Evolutionary conservation across 2,329 filamentous ascomycete species (phyloP).

Genomic region (Lachnellula willkommii): DNA sequence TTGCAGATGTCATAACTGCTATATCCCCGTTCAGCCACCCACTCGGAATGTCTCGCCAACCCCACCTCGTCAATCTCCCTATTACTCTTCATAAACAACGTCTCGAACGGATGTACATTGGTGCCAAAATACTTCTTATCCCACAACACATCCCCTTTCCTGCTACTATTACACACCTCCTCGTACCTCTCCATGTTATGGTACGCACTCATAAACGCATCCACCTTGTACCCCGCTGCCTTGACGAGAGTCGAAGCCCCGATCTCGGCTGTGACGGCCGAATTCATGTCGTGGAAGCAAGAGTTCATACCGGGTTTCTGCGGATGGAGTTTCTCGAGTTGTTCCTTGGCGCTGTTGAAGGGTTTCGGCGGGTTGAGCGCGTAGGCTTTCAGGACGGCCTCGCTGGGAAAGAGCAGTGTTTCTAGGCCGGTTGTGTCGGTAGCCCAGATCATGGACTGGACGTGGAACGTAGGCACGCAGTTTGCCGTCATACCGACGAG

Average conservation of each 20-base stretch:
- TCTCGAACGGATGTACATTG: conserved; percentile 27
- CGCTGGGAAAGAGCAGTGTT: conserved; percentile 22
- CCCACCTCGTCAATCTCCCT: conserved; percentile 17
- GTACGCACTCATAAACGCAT: conserved; percentile 25
- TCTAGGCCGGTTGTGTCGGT: conserved; percentile 23
- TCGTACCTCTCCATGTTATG: conserved; percentile 16
- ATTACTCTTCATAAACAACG: conserved; percentile 27
- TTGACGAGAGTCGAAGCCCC: conserved; percentile 18
- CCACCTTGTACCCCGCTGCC: conserved; percentile 24
- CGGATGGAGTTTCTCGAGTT: background rate
- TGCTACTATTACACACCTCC: conserved; percentile 3
- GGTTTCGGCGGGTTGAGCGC: conserved; percentile 1
- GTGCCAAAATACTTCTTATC: conserved; percentile 24
- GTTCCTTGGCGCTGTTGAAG: background rate
- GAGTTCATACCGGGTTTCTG: conserved; percentile 21
- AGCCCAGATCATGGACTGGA: conserved; percentile 31
- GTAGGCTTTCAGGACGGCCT: conserved; percentile 6
- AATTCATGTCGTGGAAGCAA: conserved; percentile 20
- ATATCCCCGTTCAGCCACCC: conserved; percentile 21
- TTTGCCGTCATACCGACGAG: conserved; percentile 29
- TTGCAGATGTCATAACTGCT: conserved; percentile 25
- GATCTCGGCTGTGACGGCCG: conserved; percentile 24
- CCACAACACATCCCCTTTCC: conserved; percentile 21
- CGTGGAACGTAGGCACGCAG: conserved; percentile 24
- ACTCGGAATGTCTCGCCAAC: conserved; percentile 20